phyloP scores from a whole-genome alignment of 2,329 filamentous ascomycete species.

The Metarhizium robertsii region DNA sequence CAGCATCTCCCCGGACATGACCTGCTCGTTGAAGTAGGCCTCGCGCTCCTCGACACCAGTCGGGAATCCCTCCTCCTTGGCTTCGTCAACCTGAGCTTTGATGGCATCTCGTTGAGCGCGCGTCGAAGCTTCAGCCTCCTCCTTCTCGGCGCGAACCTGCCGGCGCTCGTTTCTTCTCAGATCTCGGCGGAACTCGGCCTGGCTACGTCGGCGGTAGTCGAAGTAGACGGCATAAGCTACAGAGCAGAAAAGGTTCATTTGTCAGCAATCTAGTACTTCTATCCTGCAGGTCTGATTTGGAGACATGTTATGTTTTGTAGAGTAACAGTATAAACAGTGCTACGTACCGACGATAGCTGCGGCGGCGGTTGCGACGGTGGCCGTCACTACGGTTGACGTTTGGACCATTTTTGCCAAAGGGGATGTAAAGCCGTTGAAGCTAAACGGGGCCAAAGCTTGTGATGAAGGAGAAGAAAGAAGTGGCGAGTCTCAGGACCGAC shows the following conservation, averaged over 20 bases:
- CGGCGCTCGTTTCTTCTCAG: conserved; percentile 68
- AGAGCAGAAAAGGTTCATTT: background rate
- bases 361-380: conserved; percentile 51
- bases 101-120: conserved; percentile 64
- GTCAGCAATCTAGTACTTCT: background rate
- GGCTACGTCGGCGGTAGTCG: conserved; percentile 55
- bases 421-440: conserved; percentile 2
- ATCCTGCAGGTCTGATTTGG: background rate
- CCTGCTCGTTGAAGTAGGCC: conserved; percentile 92
- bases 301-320: background rate
- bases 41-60: conserved; percentile 86
- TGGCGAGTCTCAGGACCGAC: background rate
- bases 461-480: background rate
- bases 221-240: conserved; percentile 60
- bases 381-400: conserved; percentile 47
- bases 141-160: conserved; percentile 62
- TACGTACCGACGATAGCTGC: conserved; percentile 49
- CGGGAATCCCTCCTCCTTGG: conserved; percentile 88
- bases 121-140: conserved; percentile 56
- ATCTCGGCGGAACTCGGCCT: conserved; percentile 56
- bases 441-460: conserved; percentile 7
- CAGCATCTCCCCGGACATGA: conserved; percentile 77
- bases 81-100: conserved; percentile 65
- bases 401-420: conserved; percentile 30
- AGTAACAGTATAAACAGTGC: background rate